A percentile compares a stretch with the other conserved stretches of the same genome.
Conservation (phyloP, 2,329 filamentous ascomycete genomes). For the Elsinoe australis region DNA sequence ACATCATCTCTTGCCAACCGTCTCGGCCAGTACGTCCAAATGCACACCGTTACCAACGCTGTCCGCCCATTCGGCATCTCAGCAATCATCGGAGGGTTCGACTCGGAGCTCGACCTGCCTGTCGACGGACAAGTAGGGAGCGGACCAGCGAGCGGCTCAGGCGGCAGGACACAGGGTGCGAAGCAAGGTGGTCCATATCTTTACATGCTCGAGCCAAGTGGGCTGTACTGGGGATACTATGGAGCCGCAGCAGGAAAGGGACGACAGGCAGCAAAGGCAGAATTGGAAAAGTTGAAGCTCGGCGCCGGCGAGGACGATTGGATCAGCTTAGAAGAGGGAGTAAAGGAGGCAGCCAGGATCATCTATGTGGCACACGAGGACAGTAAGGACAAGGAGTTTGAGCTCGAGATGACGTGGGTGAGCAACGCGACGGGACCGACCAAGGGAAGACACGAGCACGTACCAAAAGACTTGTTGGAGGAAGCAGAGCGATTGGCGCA, state of each 20-base stretch:
- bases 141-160: slow-evolving; percentile 70
- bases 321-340: slow-evolving; percentile 73
- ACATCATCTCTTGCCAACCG: slow-evolving; percentile 80
- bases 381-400: slow-evolving; percentile 99
- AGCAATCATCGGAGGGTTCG: slow-evolving; percentile 87
- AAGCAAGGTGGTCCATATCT: slow-evolving; percentile 83
- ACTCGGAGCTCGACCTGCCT: slow-evolving; percentile 74
- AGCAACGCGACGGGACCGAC: slow-evolving; percentile 77
- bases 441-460: slow-evolving; percentile 86
- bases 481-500: slow-evolving; percentile 91
- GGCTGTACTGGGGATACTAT: slow-evolving; percentile 98
- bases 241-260: slow-evolving; percentile 96
- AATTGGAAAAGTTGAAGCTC: slow-evolving; percentile 95
- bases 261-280: slow-evolving; percentile 90
- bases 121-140: slow-evolving; percentile 86
- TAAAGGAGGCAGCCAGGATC: slow-evolving; percentile 94
- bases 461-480: slow-evolving; percentile 80
- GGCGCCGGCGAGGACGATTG: slow-evolving; percentile 51
- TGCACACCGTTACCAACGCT: slow-evolving; percentile 93
- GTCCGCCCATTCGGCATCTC: slow-evolving; percentile 96
- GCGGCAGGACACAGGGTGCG: slow-evolving; percentile 68
- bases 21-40: slow-evolving; percentile 93
- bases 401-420: slow-evolving; percentile 99
- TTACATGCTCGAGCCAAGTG: slow-evolving; percentile 99
- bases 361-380: slow-evolving; percentile 98